Conservation (phyloP, 2,329 filamentous ascomycete species). For the Keithomyces neogunnii region DNA sequence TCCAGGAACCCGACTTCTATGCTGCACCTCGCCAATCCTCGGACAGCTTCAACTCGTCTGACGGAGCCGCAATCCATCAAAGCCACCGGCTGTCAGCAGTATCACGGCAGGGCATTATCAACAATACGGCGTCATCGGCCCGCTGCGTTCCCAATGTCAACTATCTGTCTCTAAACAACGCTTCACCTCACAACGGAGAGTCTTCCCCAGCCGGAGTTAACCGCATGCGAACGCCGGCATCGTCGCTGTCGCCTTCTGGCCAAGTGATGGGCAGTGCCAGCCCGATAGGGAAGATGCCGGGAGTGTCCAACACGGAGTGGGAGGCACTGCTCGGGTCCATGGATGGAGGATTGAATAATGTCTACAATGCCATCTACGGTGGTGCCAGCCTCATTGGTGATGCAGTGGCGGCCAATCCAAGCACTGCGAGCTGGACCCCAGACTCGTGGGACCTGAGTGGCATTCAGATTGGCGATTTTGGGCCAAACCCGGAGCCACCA, state of each 20-base stretch:
- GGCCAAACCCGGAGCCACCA: constrained; percentile 30
- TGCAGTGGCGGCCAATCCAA: constrained; percentile 31
- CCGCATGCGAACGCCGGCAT: constrained; percentile 27
- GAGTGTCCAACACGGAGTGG: constrained; percentile 64
- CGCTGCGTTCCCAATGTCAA: constrained; percentile 40
- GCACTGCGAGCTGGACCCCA: constrained; percentile 42
- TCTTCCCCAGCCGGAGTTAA: constrained; percentile 36
- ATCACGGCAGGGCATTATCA: constrained; percentile 32
- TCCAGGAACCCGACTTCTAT: constrained; percentile 27
- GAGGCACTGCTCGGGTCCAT: constrained; percentile 72
- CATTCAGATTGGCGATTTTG: constrained; percentile 43
- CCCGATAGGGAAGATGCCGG: constrained; percentile 23
- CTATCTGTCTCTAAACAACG: constrained; percentile 47
- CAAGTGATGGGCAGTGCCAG: constrained; percentile 9
- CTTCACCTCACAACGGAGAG: constrained; percentile 36
- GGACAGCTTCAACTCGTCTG: constrained; percentile 23
- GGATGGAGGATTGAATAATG: constrained; percentile 70
- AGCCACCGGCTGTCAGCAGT: constrained; percentile 38
- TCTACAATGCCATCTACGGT: constrained; percentile 78
- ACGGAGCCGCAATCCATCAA: constrained; percentile 21
- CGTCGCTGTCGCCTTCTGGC: not conserved
- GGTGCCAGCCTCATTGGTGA: constrained; percentile 44
- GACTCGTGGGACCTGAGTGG: constrained; percentile 47
- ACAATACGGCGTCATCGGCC: constrained; percentile 17
- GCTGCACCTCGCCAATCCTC: constrained; percentile 40